These are phyloP conservation scores for Dalechampia spathulata DNA, from an alignment of 441 rosid genomes.

Conservation along the genomic window DNA sequence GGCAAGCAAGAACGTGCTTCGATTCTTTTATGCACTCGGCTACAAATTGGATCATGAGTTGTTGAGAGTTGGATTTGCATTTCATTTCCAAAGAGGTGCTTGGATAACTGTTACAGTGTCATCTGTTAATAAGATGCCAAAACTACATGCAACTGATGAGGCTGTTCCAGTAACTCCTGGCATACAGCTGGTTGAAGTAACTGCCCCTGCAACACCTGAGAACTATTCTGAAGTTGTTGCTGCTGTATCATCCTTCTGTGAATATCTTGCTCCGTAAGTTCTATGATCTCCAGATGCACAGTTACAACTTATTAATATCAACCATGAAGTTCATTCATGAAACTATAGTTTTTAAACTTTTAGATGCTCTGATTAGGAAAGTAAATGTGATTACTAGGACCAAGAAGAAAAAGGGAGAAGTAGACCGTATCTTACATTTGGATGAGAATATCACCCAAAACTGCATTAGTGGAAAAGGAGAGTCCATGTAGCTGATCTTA, in stretches of 20 bases:
- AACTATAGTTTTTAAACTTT: no score
- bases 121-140: conserved; percentile 76
- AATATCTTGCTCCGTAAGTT: conserved; percentile 92
- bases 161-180: conserved; percentile 93
- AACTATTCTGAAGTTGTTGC: conserved; percentile 75
- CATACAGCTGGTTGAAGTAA: conserved; percentile 92
- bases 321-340: no score
- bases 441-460: no score
- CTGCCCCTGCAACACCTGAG: conserved; percentile 86
- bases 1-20: conserved; percentile 85
- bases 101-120: conserved; percentile 72
- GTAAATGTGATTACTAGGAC: no score
- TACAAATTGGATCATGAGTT: conserved; percentile 92
- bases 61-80: conserved; percentile 79
- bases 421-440: no score
- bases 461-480: no score
- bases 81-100: conserved; percentile 76
- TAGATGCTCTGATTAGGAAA: no score
- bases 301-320: neutral
- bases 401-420: no score
- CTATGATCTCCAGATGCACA: neutral
- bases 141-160: conserved; percentile 79
- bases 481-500: no score
- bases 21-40: conserved; percentile 70
- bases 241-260: conserved; percentile 86